phyloP scores from a whole-genome alignment of 23 red algal species.

The Gracilaria vermiculophylla region DNA sequence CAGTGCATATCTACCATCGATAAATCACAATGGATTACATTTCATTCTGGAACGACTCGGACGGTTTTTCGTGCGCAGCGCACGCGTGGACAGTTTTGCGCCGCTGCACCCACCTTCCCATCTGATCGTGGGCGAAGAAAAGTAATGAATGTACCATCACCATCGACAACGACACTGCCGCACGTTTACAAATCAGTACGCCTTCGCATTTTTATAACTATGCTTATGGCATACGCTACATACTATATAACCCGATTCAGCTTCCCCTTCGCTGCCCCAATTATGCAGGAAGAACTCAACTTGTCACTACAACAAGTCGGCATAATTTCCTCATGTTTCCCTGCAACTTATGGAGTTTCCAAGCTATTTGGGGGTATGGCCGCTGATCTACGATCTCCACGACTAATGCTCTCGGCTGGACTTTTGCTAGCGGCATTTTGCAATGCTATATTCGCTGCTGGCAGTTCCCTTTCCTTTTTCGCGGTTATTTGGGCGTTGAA shows the following conservation, averaged over 20 bases:
- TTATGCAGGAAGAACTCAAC: constrained; percentile 45
- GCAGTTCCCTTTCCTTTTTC: constrained; percentile 50
- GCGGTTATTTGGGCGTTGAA: constrained; percentile 56
- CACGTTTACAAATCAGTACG: constrained; percentile 13
- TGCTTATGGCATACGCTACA: constrained; percentile 64
- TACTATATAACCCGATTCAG: constrained; percentile 73
- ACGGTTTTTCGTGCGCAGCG: neutral
- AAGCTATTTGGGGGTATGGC: constrained; percentile 71
- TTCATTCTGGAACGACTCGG: neutral
- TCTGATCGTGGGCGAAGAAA: neutral
- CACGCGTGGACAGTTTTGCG: neutral
- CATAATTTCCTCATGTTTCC: constrained; percentile 59
- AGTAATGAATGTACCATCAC: neutral
- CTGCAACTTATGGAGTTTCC: constrained; percentile 55
- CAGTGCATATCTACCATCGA: neutral
- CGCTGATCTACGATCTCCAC: constrained; percentile 56
- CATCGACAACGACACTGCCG: neutral
- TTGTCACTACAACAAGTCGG: constrained; percentile 56
- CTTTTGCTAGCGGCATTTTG: constrained; percentile 39
- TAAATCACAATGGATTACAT: neutral
- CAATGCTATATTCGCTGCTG: constrained; percentile 53
- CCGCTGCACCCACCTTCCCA: neutral
- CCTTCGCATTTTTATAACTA: constrained; percentile 51
- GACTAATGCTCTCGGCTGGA: constrained; percentile 52
- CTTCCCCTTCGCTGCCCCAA: constrained; percentile 69